Evolutionary conservation across 441 rosid genomes (phyloP).

Genomic region (Corymbia calophylla): DNA sequence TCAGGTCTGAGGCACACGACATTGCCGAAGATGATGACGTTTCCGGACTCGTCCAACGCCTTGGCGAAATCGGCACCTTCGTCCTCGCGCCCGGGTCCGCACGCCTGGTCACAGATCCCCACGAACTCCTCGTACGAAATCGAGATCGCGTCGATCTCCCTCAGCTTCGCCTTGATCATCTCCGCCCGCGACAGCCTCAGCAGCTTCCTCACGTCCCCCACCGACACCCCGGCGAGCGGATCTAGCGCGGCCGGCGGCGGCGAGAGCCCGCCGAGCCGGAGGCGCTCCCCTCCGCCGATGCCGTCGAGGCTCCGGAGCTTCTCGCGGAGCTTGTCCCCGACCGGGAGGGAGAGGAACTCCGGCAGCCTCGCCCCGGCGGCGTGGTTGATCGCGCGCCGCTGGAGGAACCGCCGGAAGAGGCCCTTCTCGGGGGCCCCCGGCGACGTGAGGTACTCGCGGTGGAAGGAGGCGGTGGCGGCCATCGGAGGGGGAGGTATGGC

Average conservation of each 20-base stretch:
- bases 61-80: constrained; percentile 36
- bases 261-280: constrained; percentile 23
- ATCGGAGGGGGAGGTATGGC: not conserved
- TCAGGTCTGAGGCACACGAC: constrained; percentile 46
- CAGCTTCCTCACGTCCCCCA: constrained; percentile 39
- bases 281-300: constrained; percentile 12
- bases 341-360: constrained; percentile 37
- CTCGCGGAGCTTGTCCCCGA: constrained; percentile 45
- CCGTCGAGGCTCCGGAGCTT: constrained; percentile 22
- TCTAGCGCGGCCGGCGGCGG: constrained; percentile 4
- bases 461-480: constrained; percentile 15
- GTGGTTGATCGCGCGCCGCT: constrained; percentile 23
- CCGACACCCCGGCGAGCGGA: constrained; percentile 16
- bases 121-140: constrained; percentile 30
- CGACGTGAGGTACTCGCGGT: constrained; percentile 31
- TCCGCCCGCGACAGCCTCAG: constrained; percentile 34
- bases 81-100: constrained; percentile 18
- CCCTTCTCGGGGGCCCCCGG: constrained; percentile 23
- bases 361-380: constrained; percentile 8
- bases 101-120: constrained; percentile 29
- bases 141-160: constrained; percentile 28
- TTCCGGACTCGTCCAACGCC: constrained; percentile 39
- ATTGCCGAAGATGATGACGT: constrained; percentile 47
- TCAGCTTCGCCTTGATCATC: constrained; percentile 35
- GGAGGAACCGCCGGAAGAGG: constrained; percentile 36